phyloP scores from a whole-genome alignment of 257 asterid species.

The Nicotiana paniculata region DNA sequence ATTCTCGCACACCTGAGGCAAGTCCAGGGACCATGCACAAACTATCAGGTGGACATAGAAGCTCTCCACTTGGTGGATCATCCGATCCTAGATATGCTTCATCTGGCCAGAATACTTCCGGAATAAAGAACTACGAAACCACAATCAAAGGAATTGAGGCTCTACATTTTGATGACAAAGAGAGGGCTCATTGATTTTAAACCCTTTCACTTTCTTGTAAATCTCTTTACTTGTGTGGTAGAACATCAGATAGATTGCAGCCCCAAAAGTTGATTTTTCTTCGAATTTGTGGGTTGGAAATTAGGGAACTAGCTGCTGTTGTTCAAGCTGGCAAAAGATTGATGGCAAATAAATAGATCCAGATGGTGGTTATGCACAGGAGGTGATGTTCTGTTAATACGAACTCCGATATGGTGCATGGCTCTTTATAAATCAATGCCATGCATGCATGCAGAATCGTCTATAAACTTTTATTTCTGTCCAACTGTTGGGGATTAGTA shows the following conservation, averaged over 20 bases:
- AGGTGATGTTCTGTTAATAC: slow-evolving; percentile 16
- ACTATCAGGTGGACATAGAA: slow-evolving; percentile 55
- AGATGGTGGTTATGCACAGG: slow-evolving; percentile 17
- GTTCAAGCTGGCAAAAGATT: slow-evolving; percentile 18
- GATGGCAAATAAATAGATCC: slow-evolving; percentile 16
- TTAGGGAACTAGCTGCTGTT: slow-evolving; percentile 18
- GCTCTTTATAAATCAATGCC: background rate
- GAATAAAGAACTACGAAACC: slow-evolving; percentile 55
- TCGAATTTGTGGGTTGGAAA: slow-evolving; percentile 17
- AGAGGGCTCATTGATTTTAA: slow-evolving; percentile 31
- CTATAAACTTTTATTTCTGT: background rate
- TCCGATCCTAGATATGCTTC: slow-evolving; percentile 55
- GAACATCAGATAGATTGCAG: slow-evolving; percentile 13
- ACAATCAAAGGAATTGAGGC: slow-evolving; percentile 64
- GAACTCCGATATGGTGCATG: background rate
- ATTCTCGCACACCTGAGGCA: slow-evolving; percentile 63
- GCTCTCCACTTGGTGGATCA: slow-evolving; percentile 54
- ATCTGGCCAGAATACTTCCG: slow-evolving; percentile 46
- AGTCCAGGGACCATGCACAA: slow-evolving; percentile 59
- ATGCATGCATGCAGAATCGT: background rate
- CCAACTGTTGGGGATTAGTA: background rate
- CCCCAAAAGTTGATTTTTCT: slow-evolving; percentile 9
- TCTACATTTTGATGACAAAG: slow-evolving; percentile 59
- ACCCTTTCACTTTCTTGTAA: slow-evolving; percentile 18
- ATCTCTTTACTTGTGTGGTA: slow-evolving; percentile 27